Base-by-base conservation (phyloP, 768 basidiomycete species). In the Pholiota conissans region DNA sequence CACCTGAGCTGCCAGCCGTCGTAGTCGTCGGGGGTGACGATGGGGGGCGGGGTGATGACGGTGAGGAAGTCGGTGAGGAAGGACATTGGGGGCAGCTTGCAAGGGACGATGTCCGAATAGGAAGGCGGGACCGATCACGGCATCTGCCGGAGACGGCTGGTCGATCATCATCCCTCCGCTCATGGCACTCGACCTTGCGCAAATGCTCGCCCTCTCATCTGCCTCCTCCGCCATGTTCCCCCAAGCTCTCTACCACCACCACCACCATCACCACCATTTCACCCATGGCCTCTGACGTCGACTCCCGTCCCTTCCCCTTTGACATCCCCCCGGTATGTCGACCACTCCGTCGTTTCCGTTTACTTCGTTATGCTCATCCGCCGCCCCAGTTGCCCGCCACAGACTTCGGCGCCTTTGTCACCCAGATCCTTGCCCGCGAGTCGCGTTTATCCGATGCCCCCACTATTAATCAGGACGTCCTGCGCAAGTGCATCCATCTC, bases 1-100 rank as follows among this genome's bases (percentile, higher is more conserved):
- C 89, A 95, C 60, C 74, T 79, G 69, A 77, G 87, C 71, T 97
- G 82, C 46, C 83, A 71, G 18, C 93, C 94, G 32, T 88, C 79
- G 69, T 94, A 97, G 7, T 88, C 76, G 6, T 74, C 72, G 10
- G 77, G 72, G 22, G 82, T 76, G 30, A 79, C 65, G 54, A 84
- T 74, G 2, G 85, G 82, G 0, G 84, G 78, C 10, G 89, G 89
- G 4, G 85, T 83, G 60, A 91, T 66, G 34, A 60, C 61, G 7
- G 67, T 59, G 29, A 82, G 59, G 29, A 79, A 49, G 40, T 75
- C 69, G 55, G 67, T 70, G 49, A 80, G 51, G 46, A 67, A 58
- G 47, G 70, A 68, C 34, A 54, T 54, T 9, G 37, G 34, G 26
- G 39, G 26, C 20, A 27, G 16, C 34, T 11, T 52, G 10, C 14